Base-by-base conservation (phyloP, 108 stramenopile species). In the Skeletonema tropicum region DNA sequence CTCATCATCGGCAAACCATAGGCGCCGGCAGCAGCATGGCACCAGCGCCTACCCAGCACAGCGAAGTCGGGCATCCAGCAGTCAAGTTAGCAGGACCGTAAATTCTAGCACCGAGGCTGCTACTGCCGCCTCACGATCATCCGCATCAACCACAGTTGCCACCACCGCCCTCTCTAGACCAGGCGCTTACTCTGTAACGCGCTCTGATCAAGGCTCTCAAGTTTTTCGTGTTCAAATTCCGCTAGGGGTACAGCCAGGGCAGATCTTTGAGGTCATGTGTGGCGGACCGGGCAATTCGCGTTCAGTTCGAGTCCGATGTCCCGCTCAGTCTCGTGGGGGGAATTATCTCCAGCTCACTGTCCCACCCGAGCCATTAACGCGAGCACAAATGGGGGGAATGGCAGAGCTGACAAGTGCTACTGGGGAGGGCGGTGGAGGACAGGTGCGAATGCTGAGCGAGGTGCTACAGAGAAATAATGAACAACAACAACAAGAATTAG, bases 211-310 rank as follows among this genome's bases (percentile, higher is more conserved):
- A 4, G 90, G 93, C 14, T 85, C 88, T 3, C 88, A 87, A 75
- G 88, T 93, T 5, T 95, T 85, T 82, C 89, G 92, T 2, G 93
- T 96, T 5, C 91, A 85, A 23, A 86, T 96, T 41, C 96, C 96
- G 1, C 21, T 68, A 15, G 87, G 86, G 31, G 90, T 94, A 7
- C 64, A 79, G 25, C 89, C 93, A 3, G 88, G 88, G 3, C 72
- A 82, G 17, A 89, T 90, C 45, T 96, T 96, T 84, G 81, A 85
- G 33, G 95, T 96, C 0, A 79, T 92, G 59, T 75, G 70, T 31
- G 68, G 70, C 23, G 68, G 77, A 32, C 31, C 45, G 9, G 89
- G 87, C 12, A 88, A 88, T 23, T 29, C 79, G 35, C 73, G 90
- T 10, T 68, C 84, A 38, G 93, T 96, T 3, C 80, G 89, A 29